Conservation (phyloP, 768 basidiomycete genomes). For the Phanerodontia chrysosporium region DNA sequence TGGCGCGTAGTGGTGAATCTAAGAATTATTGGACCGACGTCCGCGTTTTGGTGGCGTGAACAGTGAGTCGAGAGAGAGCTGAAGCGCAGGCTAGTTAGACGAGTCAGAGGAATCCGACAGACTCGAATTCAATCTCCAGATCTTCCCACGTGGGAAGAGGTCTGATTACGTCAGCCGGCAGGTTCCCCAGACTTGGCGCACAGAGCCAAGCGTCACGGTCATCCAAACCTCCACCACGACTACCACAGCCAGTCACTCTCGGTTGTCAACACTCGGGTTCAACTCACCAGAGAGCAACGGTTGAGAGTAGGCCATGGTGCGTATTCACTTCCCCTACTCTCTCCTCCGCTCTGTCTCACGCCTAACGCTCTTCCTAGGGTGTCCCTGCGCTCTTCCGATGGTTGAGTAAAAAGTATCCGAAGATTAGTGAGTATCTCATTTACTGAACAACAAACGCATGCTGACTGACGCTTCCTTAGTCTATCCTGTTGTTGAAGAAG, state of each 20-base stretch:
- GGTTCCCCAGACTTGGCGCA: background rate
- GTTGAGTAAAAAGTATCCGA: slow-evolving; percentile 98
- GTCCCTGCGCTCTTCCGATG: slow-evolving; percentile 97
- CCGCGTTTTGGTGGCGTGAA: background rate
- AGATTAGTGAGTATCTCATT: slow-evolving; percentile 64
- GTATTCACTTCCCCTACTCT: background rate
- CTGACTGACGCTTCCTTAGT: slow-evolving; percentile 37
- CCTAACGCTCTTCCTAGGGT: slow-evolving; percentile 54
- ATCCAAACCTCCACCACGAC: slow-evolving; percentile 2
- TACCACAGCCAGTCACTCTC: background rate
- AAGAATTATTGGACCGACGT: too few relatives aligned
- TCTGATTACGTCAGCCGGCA: slow-evolving; percentile 4
- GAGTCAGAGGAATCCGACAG: too few relatives aligned
- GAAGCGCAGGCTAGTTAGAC: background rate
- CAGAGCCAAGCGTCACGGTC: background rate
- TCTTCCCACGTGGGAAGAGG: slow-evolving; percentile 1
- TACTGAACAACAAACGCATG: background rate
- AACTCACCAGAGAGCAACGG: background rate
- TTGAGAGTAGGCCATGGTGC: slow-evolving; percentile 8
- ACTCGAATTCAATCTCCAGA: background rate
- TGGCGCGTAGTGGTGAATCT: slow-evolving; percentile 5
- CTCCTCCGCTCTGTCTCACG: background rate
- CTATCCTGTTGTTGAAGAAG: slow-evolving; percentile 79
- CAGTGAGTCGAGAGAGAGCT: background rate
- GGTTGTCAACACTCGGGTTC: background rate